Evolutionary conservation across 208 protist genomes (phyloP).

Genomic region (Entamoeba invadens): DNA sequence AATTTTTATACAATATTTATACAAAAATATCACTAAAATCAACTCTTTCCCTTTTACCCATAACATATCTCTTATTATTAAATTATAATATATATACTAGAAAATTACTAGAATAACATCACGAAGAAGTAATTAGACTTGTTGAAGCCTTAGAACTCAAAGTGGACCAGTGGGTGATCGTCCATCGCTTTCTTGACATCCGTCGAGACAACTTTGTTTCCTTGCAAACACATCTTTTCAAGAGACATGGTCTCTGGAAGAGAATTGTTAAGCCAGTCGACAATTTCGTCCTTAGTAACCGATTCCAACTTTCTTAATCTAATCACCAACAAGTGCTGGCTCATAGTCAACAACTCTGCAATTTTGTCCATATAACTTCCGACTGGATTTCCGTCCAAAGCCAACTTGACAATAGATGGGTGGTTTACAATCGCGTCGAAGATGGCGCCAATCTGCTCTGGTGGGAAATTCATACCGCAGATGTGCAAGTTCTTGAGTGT

Average conservation of each 20-base stretch:
- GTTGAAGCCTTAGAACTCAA: background rate
- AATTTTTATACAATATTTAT: too few species aligned
- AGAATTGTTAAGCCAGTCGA: background rate
- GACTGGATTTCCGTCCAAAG: background rate
- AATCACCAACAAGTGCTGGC: background rate
- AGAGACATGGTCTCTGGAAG: background rate
- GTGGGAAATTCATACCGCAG: background rate
- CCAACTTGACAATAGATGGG: background rate
- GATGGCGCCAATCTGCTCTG: background rate
- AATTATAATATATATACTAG: too few species aligned
- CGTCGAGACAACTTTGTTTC: background rate
- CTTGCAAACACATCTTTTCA: background rate
- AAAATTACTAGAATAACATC: too few species aligned
- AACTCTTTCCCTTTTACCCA: too few species aligned
- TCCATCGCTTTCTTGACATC: background rate
- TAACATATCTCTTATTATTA: too few species aligned
- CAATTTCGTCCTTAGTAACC: background rate
- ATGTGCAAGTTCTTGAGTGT: background rate
- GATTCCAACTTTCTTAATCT: background rate
- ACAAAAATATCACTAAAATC: too few species aligned
- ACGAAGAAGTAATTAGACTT: too few species aligned
- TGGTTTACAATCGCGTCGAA: background rate
- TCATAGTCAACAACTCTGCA: background rate
- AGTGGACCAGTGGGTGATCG: background rate
- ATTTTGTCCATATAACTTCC: background rate